Evolutionary conservation across 2,329 filamentous ascomycete species (phyloP).

Genomic region (Atkinsonella hypoxylon): DNA sequence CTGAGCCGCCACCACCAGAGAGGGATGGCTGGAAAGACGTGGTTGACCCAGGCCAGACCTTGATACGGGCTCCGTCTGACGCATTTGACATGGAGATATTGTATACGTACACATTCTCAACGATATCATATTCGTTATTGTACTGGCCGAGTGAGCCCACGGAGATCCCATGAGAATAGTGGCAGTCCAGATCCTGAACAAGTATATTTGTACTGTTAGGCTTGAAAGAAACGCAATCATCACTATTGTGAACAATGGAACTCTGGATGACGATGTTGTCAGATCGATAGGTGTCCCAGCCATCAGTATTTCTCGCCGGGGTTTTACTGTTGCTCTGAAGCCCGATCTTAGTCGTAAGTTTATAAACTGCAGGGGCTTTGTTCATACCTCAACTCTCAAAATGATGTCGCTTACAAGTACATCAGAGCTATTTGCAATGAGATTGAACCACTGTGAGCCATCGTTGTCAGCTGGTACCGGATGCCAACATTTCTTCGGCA

Average conservation of each 20-base stretch:
- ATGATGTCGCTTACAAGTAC: constrained; percentile 52
- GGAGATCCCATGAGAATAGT: constrained; percentile 59
- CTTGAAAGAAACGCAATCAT: constrained; percentile 65
- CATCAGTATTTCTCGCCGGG: constrained; percentile 48
- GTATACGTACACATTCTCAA: constrained; percentile 55
- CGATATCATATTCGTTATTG: constrained; percentile 48
- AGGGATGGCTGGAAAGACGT: constrained; percentile 31
- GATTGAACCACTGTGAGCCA: constrained; percentile 29
- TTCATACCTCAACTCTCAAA: constrained; percentile 33
- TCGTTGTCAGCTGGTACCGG: not conserved
- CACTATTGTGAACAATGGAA: constrained; percentile 50
- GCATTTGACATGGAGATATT: constrained; percentile 48
- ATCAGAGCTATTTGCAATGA: constrained; percentile 53
- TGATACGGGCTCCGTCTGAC: constrained; percentile 57
- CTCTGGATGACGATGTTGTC: constrained; percentile 54
- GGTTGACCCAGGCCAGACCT: constrained; percentile 52
- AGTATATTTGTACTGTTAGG: constrained; percentile 59
- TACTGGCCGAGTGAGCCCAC: constrained; percentile 65
- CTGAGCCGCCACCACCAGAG: constrained; percentile 41
- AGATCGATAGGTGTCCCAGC: constrained; percentile 52
- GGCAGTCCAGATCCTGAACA: constrained; percentile 54
- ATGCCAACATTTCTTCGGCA: not conserved
- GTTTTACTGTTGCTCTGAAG: constrained; percentile 29
- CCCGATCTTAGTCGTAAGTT: not conserved
- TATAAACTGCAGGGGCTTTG: not conserved